A percentile compares a stretch with the other conserved stretches of the same genome.
phyloP scores from a whole-genome alignment of 768 basidiomycete genomes.

The Mycena epipterygia region DNA sequence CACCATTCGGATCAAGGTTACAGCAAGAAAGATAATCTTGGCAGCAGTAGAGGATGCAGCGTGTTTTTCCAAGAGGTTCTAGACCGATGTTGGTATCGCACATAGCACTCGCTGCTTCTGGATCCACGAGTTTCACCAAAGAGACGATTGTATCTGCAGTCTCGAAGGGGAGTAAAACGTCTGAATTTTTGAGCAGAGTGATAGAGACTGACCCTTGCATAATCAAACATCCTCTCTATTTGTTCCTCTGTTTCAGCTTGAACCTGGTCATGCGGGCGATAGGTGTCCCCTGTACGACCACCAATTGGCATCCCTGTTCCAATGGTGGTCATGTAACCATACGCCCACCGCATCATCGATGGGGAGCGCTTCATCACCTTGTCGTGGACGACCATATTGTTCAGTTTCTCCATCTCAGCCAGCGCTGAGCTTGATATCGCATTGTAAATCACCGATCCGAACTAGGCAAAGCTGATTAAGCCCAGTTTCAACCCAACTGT shows the following conservation, averaged over 20 bases:
- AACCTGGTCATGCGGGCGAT: not conserved
- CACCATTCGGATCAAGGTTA: not conserved
- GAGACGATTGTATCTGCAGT: not conserved
- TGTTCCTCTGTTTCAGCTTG: not conserved
- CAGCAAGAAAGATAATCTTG: not conserved
- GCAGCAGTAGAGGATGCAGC: not conserved
- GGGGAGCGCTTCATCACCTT: not conserved
- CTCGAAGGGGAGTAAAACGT: not conserved
- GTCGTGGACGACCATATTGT: not conserved
- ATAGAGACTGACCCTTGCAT: not conserved
- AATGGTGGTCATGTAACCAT: not conserved
- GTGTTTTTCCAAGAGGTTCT: not conserved
- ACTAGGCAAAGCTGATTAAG: not conserved
- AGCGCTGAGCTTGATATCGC: not conserved
- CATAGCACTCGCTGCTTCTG: not conserved
- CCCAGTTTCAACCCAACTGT: not conserved
- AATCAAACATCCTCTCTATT: not conserved
- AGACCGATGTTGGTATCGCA: not conserved
- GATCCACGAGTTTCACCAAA: not conserved
- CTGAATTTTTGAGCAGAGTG: not conserved
- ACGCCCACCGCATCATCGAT: not conserved
- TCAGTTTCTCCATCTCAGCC: not conserved
- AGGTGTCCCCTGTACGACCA: not conserved
- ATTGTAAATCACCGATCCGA: not conserved
- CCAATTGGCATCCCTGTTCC: not conserved